Base-by-base conservation (phyloP, 83 land plant species). In the Thuja plicata region DNA sequence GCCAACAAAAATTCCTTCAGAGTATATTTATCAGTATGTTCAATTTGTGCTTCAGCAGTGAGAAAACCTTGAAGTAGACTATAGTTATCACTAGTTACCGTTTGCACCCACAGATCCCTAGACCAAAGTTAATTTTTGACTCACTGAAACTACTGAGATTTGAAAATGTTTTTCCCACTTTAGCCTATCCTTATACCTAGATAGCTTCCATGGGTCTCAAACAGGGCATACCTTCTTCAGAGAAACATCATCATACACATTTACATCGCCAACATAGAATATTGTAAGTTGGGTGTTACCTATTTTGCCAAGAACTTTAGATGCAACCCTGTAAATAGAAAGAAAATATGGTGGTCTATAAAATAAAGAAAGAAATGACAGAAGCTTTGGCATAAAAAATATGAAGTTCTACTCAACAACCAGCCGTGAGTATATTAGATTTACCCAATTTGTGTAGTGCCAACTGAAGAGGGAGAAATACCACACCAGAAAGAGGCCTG, bases 161-260 rank as follows among this genome's bases (percentile, higher is more conserved):
- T 48, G 57, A 84, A 50, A 16, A 5, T 46, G 35, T 84, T 84
- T 84, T 1, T 0, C 50, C n/a, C 12, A 21, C 30, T 46, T 46
- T 37, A 11, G 17, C 13, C 5, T 81, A 38, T 54, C 43, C 46
- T 57, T 9, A 62, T 21, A 7, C 50, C 55, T 62, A 15, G 43
- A 82, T 52, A 35, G 40, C 60, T 37, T 86, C 12, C 60, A 24
- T 87, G 13, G 35, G 86, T 7, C 12, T 70, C 27, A 24, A 88
- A 43, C 52, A 45, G 13, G 21, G 60, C 62, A 52, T 52, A 89
- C 90, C 90, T 89, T 89, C 35, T 89, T 90, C 24, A 74, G 80
- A 30, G 90, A 90, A 70, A 89, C 88, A 55, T 88, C 24, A 43
- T 89, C 90, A 74, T 89, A 89, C 17, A 89, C 90, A 34, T 88